These are phyloP conservation scores for Cyberlindnera nakhonratchasimensis DNA, from an alignment of 805 yeast species.

Conservation along the genomic window DNA sequence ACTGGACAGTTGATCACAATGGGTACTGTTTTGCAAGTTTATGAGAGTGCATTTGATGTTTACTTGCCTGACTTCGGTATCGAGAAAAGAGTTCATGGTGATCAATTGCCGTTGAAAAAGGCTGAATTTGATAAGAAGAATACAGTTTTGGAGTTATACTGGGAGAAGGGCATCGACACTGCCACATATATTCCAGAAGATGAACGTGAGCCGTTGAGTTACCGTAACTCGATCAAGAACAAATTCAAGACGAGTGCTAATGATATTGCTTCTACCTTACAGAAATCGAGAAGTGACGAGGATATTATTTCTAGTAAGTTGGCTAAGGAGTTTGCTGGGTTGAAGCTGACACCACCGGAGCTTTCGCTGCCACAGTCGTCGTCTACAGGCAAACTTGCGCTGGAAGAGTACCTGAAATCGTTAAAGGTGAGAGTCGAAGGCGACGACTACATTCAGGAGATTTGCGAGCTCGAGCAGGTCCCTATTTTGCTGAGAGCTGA, in stretches of 20 bases:
- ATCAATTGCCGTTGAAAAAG: conserved; percentile 85
- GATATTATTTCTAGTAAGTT: conserved; percentile 37
- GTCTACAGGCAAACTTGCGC: conserved; percentile 29
- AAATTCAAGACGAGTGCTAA: conserved; percentile 68
- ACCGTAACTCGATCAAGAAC: conserved; percentile 74
- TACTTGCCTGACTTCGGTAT: conserved; percentile 90
- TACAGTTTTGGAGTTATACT: conserved; percentile 72
- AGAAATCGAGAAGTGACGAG: conserved; percentile 19
- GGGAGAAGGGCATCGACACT: conserved; percentile 92
- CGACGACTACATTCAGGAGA: conserved; percentile 70
- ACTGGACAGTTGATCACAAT: conserved; percentile 81
- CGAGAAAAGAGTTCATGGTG: conserved; percentile 95
- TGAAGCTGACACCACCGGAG: conserved; percentile 47
- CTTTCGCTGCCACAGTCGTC: conserved; percentile 24
- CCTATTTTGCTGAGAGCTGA: conserved; percentile 89
- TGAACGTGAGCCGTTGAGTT: conserved; percentile 73
- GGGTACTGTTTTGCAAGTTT: conserved; percentile 88
- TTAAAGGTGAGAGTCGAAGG: conserved; percentile 61
- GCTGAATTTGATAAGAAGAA: conserved; percentile 82
- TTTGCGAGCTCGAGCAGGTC: conserved; percentile 69
- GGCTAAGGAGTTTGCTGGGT: conserved; percentile 42
- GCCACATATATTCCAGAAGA: conserved; percentile 92
- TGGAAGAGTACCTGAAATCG: conserved; percentile 54
- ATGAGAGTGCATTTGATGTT: conserved; percentile 94
- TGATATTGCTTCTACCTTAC: conserved; percentile 64